Conservation (phyloP, 1,284 basidiomycete species). For the Cutaneotrichosporon dermatis region DNA sequence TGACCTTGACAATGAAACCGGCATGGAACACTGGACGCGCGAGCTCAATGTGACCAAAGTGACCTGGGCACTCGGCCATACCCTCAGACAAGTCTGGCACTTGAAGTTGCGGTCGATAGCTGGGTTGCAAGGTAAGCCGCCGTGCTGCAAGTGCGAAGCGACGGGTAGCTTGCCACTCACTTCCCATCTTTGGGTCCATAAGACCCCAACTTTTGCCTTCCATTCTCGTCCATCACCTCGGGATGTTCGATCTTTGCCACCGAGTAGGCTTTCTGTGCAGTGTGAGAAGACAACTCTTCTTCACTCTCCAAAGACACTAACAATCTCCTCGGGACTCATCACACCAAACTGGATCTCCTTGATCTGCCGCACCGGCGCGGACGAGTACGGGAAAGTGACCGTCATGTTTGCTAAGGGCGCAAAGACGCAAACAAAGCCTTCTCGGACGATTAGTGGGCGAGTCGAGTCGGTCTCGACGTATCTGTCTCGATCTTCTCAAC, state of each 20-base stretch:
- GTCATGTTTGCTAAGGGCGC: constrained; percentile 31
- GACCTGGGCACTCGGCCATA: constrained; percentile 96
- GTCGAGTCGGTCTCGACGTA: no score
- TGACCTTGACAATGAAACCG: constrained; percentile 98
- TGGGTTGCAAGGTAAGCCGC: constrained; percentile 25
- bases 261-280: constrained; percentile 83
- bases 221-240: constrained; percentile 96
- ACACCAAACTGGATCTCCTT: constrained; percentile 99
- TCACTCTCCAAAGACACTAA: constrained; percentile 52
- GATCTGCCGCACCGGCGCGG: constrained; percentile 87
- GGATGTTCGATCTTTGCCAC: constrained; percentile 98
- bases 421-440: no score
- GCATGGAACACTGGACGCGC: constrained; percentile 95
- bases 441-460: no score
- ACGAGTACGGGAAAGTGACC: constrained; percentile 65
- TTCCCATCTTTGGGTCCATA: constrained; percentile 97
- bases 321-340: constrained; percentile 98
- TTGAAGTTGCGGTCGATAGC: constrained; percentile 98
- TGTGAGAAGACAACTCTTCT: constrained; percentile 6
- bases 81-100: constrained; percentile 99
- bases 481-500: no score
- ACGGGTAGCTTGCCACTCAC: constrained; percentile 37
- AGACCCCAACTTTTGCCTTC: constrained; percentile 85
- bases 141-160: constrained; percentile 11
- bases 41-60: constrained; percentile 98